Percentiles rank a stretch among this genome's conserved stretches.
Evolutionary conservation across 345 rosid species (phyloP).

Genomic region (Brassica nigra): DNA sequence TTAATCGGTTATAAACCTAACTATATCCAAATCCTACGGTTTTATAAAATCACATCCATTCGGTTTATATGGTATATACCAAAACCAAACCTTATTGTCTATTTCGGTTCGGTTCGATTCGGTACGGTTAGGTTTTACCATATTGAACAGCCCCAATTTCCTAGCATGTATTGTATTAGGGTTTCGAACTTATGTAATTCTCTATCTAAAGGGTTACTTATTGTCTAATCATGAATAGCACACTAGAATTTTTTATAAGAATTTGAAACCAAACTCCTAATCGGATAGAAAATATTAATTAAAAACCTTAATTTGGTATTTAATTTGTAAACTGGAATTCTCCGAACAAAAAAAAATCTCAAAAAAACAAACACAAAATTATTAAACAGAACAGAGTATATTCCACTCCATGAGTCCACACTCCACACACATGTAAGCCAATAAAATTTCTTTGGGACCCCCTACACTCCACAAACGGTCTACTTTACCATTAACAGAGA

Average conservation of each 20-base stretch:
- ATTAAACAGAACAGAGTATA: background rate
- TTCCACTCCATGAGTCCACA: background rate
- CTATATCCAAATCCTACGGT: too few species aligned
- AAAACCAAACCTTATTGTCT: too few species aligned
- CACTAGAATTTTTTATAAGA: background rate
- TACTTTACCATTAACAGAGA: slow-evolving; percentile 13
- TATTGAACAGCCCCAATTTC: too few species aligned
- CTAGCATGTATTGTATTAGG: too few species aligned
- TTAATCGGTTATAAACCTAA: too few species aligned
- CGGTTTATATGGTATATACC: too few species aligned
- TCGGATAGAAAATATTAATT: background rate
- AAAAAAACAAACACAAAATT: background rate
- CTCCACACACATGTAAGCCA: background rate
- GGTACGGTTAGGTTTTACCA: too few species aligned
- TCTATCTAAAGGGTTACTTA: too few species aligned
- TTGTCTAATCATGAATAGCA: background rate
- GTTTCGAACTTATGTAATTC: too few species aligned
- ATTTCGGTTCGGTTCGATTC: too few species aligned
- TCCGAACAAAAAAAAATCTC: background rate
- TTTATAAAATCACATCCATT: too few species aligned
- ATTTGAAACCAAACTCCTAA: background rate
- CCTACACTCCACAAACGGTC: background rate
- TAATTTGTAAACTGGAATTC: background rate
- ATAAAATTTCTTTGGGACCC: background rate
- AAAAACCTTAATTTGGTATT: too few species aligned